Percentiles rank a stretch among this genome's conserved stretches.
Conservation (phyloP, 345 rosid species). For the Moringa oleifera region DNA sequence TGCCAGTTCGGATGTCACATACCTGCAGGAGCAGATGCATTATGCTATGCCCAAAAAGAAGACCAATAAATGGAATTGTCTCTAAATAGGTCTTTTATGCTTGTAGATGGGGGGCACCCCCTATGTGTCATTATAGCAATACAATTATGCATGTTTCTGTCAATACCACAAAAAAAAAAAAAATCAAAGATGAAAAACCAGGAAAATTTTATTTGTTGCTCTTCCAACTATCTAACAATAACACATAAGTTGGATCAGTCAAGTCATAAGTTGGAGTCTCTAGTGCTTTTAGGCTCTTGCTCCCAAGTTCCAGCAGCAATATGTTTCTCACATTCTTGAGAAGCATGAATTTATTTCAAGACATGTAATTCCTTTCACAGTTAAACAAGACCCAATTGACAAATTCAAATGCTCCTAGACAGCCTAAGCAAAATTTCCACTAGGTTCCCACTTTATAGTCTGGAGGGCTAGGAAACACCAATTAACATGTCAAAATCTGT, state of each 20-base stretch:
- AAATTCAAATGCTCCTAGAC: not conserved
- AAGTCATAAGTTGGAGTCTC: too few relatives aligned
- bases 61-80: slow-evolving; percentile 5
- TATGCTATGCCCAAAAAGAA: slow-evolving; percentile 13
- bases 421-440: not conserved
- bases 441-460: not conserved
- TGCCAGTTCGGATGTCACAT: slow-evolving; percentile 64
- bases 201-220: not conserved
- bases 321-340: not conserved
- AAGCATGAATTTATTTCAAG: too few relatives aligned
- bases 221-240: not conserved
- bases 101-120: too few relatives aligned
- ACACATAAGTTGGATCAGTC: too few relatives aligned
- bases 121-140: not conserved
- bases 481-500: not conserved
- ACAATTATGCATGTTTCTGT: too few relatives aligned
- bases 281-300: too few relatives aligned
- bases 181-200: not conserved
- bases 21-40: slow-evolving; percentile 38
- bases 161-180: too few relatives aligned
- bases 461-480: not conserved
- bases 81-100: too few relatives aligned
- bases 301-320: not conserved
- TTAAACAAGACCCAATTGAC: not conserved
- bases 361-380: not conserved